Base-by-base conservation (phyloP, 1,284 basidiomycete species). In the Phellopilus nigrolimitatus region DNA sequence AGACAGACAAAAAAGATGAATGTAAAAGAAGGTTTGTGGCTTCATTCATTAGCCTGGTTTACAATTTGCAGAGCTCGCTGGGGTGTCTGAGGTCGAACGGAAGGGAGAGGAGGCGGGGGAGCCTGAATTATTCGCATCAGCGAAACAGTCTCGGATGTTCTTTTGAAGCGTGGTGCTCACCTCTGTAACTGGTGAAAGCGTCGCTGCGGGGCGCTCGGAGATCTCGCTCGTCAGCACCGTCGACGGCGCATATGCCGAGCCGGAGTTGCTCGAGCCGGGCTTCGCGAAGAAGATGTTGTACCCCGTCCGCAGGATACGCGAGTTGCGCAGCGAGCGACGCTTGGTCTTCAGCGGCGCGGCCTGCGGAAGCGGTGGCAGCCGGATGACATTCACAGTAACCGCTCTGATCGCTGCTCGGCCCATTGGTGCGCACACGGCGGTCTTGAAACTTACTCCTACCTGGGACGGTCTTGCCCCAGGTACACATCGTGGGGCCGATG, bases 171-270 rank as follows among this genome's bases (percentile, higher is more conserved):
- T 5, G 17, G 21, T 5, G 17, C 40, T 21, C 28, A 51, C 53
- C 49, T 55, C 53, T 8, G 49, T 44, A 17, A 55, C 44, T 3
- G 43, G 53, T 19, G 48, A 51, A n/a, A 55, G 39, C 15, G 48
- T 55, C 13, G 49, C 42, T 36, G 53, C 34, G 3, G 53, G 53
- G 3, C 53, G 34, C 36, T 55, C 53, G 8, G 48, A 51, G 10
- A 55, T 55, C 13, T 46, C 42, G 24, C 43, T 51, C 37, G 53
- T 55, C 21, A 51, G 37, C 13, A 42, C 53, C 9, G 53, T 55
- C 7, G 48, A 44, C 5, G 53, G 53, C 13, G 48, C 53, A 37
- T 51, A 51, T 17, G 48, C 47, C 9, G 53, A 55, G 7, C 53
- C 53, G n/a, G 48, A 46, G 17, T 25, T 51, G 31, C 48, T 51